These are phyloP conservation scores for Litchi chinensis DNA, from an alignment of 345 rosid species.

Conservation along the genomic window DNA sequence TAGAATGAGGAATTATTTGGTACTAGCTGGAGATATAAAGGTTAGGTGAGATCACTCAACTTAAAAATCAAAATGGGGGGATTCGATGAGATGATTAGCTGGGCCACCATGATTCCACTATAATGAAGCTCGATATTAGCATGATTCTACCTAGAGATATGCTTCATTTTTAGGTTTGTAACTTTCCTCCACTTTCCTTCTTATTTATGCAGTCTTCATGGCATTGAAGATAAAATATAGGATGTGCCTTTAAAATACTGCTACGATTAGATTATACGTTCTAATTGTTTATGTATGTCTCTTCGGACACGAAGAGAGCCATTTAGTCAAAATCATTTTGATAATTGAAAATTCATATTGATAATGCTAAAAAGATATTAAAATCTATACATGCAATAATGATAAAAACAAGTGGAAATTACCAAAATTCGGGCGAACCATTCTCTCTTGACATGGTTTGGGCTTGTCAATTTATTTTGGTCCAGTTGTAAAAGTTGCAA, in stretches of 20 bases:
- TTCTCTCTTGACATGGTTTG: neutral
- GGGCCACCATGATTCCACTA: constrained; percentile 7
- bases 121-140: neutral
- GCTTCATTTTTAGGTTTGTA: neutral
- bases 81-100: neutral
- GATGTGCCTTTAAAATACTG: too few species aligned
- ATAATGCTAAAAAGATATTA: too few species aligned
- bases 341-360: too few species aligned
- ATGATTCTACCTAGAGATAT: neutral
- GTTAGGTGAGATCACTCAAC: neutral
- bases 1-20: neutral
- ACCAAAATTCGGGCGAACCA: neutral
- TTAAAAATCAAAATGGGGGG: neutral
- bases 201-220: too few species aligned
- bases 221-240: too few species aligned
- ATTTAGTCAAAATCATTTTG: too few species aligned
- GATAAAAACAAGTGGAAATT: too few species aligned
- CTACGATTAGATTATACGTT: too few species aligned
- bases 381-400: too few species aligned
- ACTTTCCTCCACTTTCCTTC: neutral
- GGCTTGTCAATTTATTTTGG: neutral
- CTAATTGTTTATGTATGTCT: too few species aligned
- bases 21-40: neutral
- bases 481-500: too few species aligned
- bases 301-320: too few species aligned